phyloP scores from a whole-genome alignment of 495 filamentous ascomycete genomes.

The Tuber microsphaerosporum region DNA sequence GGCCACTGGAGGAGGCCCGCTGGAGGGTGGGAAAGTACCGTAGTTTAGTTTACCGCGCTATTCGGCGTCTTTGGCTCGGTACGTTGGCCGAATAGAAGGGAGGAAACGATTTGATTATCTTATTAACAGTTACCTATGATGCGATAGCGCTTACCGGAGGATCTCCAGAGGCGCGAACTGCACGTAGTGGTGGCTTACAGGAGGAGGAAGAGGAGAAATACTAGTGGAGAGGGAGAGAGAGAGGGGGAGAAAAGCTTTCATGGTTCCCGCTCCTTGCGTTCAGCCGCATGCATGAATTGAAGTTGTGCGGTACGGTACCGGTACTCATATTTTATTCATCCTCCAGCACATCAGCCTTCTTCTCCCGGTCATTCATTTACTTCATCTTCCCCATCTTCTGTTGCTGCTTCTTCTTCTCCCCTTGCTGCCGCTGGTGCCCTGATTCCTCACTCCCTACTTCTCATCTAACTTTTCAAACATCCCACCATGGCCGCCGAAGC shows the following conservation, averaged over 20 bases:
- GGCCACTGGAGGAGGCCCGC: not conserved
- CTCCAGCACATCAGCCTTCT: conserved; percentile 1
- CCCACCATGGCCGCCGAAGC: conserved; percentile 17
- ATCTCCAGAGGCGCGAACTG: not conserved
- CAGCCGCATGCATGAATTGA: not conserved
- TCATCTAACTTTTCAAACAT: not conserved
- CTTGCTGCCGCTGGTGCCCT: not conserved
- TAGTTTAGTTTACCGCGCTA: no score
- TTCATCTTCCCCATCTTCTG: not conserved
- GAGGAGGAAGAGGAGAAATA: not conserved
- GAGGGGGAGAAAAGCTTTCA: not conserved
- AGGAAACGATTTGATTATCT: not conserved
- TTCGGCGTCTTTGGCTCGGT: not conserved
- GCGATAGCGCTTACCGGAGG: not conserved
- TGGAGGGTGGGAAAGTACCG: no score
- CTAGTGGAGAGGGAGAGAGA: not conserved
- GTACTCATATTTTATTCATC: not conserved
- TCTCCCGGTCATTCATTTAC: not conserved
- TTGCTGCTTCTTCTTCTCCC: not conserved
- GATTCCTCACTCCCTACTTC: not conserved
- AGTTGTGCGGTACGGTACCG: not conserved
- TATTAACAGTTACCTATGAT: not conserved
- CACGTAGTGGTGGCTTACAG: not conserved
- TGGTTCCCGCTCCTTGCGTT: not conserved
- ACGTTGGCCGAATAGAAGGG: not conserved